These are phyloP conservation scores for Fonsecaea pedrosoi DNA, from an alignment of 2,329 filamentous ascomycete species.

Conservation along the genomic window DNA sequence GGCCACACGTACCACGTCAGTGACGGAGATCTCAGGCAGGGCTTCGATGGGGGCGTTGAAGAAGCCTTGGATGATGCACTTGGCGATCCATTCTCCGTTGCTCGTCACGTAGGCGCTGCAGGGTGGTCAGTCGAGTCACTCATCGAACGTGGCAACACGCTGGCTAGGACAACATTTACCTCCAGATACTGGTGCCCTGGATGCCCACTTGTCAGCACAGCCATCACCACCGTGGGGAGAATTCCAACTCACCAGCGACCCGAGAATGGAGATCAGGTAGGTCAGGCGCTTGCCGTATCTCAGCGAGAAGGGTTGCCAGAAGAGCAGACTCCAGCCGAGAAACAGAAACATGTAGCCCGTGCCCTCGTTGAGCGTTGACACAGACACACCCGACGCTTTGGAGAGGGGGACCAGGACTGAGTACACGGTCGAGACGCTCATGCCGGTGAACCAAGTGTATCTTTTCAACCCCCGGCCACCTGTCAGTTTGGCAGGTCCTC, in stretches of 20 bases:
- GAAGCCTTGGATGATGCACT: constrained; percentile 57
- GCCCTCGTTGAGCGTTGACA: constrained; percentile 55
- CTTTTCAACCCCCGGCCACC: constrained; percentile 38
- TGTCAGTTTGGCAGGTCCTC: constrained; percentile 20
- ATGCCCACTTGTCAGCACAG: neutral
- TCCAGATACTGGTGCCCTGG: constrained; percentile 28
- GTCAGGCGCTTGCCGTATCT: constrained; percentile 49
- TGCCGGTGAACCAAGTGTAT: constrained; percentile 46
- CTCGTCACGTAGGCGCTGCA: constrained; percentile 51
- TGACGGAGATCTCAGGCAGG: constrained; percentile 55
- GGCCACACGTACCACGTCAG: constrained; percentile 49
- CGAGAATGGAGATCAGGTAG: constrained; percentile 43
- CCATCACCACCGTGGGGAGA: no score
- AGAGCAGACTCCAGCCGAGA: constrained; percentile 46
- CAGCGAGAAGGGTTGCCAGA: constrained; percentile 57
- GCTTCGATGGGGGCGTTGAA: constrained; percentile 58
- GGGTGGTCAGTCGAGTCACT: neutral
- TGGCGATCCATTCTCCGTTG: constrained; percentile 58
- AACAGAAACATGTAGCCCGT: constrained; percentile 56
- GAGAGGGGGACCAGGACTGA: constrained; percentile 48
- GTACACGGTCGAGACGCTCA: constrained; percentile 44
- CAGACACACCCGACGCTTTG: constrained; percentile 50
- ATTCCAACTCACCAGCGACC: constrained; percentile 42
- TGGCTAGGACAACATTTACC: constrained; percentile 6
- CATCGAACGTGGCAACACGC: no score